Conservation (phyloP, 305 asterid species). For the Ilex paraguariensis region DNA sequence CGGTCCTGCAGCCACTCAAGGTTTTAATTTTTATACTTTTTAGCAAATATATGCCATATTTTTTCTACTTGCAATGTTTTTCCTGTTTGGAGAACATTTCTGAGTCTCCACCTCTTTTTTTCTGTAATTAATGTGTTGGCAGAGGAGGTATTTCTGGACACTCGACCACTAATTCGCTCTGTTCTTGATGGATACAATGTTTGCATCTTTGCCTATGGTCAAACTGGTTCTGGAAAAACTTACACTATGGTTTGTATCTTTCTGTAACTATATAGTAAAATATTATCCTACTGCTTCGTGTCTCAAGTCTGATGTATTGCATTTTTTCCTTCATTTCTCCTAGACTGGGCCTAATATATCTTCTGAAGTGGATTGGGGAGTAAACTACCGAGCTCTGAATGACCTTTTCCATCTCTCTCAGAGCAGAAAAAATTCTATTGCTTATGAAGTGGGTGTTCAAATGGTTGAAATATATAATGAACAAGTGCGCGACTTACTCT, state of each 20-base stretch:
- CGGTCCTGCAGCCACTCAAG: constrained; percentile 83
- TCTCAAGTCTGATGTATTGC: not conserved
- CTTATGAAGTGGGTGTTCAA: constrained; percentile 86
- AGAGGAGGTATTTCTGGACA: constrained; percentile 93
- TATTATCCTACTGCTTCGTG: constrained; percentile 3
- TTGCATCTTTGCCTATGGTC: constrained; percentile 98
- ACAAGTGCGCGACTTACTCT: constrained; percentile 90
- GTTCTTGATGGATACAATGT: constrained; percentile 95
- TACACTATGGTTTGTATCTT: constrained; percentile 69
- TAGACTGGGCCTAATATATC: constrained; percentile 78
- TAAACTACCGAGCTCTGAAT: constrained; percentile 89
- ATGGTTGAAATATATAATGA: constrained; percentile 97
- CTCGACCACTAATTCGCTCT: constrained; percentile 88
- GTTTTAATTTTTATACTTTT: constrained; percentile 30
- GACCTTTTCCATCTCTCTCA: constrained; percentile 87
- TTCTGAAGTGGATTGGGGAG: constrained; percentile 83
- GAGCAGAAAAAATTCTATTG: constrained; percentile 59
- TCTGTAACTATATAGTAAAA: constrained; percentile 9
- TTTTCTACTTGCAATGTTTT: not conserved
- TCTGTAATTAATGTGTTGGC: constrained; percentile 1
- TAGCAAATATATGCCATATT: not conserved
- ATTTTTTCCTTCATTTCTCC: constrained; percentile 12
- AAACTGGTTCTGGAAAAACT: constrained; percentile 96
- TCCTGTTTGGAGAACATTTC: not conserved
- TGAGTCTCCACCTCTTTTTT: not conserved